These are phyloP conservation scores for Alternaria sp. DNA, from an alignment of 2,329 filamentous ascomycete genomes.

Conservation along the genomic window DNA sequence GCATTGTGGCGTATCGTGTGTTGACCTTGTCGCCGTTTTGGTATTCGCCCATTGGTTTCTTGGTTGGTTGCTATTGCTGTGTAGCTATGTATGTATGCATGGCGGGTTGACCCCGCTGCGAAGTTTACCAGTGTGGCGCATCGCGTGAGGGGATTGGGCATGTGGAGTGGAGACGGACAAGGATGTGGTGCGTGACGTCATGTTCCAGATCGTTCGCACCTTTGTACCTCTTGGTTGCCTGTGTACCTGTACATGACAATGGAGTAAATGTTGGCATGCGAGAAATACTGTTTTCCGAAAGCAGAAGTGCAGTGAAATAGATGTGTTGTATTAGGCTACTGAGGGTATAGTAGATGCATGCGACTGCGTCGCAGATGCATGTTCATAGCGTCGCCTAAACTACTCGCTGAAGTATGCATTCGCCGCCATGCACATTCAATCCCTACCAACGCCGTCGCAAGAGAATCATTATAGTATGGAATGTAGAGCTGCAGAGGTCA, in stretches of 20 bases:
- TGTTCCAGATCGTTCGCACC: background rate
- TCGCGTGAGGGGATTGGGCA: conserved; percentile 19
- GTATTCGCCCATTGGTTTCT: conserved; percentile 38
- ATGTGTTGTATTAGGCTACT: conserved; percentile 22
- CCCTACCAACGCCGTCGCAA: conserved; percentile 27
- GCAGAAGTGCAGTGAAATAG: background rate
- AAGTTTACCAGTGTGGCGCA: conserved; percentile 17
- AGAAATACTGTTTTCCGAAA: background rate
- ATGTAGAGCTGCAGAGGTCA: background rate
- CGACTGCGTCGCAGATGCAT: background rate
- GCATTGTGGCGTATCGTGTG: conserved; percentile 43
- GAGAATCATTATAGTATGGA: conserved; percentile 2
- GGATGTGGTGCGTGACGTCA: conserved; percentile 23
- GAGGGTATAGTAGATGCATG: conserved; percentile 9
- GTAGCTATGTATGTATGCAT: background rate
- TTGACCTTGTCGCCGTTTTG: conserved; percentile 16
- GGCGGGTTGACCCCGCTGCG: conserved; percentile 25
- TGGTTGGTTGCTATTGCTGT: background rate
- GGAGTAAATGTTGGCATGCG: background rate
- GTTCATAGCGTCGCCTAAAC: background rate
- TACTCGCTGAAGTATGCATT: background rate
- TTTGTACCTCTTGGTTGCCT: background rate
- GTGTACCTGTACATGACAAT: background rate
- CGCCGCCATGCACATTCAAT: background rate
- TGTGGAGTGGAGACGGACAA: conserved; percentile 18